phyloP scores from a whole-genome alignment of 2,329 filamentous ascomycete genomes.

The Cladosporium sp. region DNA sequence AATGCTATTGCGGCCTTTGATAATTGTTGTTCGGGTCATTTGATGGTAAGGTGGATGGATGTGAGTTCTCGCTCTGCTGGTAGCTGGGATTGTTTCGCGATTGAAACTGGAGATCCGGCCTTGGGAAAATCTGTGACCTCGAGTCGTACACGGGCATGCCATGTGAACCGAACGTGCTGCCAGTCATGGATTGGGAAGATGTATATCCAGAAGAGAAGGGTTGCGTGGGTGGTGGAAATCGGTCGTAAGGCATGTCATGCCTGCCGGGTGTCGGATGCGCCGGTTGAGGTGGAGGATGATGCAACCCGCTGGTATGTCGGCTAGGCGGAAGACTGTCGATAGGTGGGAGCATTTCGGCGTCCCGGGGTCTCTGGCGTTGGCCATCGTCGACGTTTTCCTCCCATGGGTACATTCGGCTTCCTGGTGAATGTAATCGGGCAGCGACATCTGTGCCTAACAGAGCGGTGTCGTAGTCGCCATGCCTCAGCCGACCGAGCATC shows the following conservation, averaged over 20 bases:
- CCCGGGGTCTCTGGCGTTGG: background rate
- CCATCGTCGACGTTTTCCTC: background rate
- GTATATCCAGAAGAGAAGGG: background rate
- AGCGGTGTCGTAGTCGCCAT: slow-evolving; percentile 6
- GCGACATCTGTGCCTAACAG: background rate
- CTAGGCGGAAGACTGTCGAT: background rate
- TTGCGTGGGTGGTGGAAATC: background rate
- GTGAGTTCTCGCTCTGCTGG: background rate
- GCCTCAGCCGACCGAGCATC: slow-evolving; percentile 11
- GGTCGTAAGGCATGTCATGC: background rate
- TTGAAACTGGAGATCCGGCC: slow-evolving; percentile 1
- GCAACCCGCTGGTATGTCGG: background rate
- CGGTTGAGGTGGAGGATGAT: background rate
- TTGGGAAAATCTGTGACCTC: background rate
- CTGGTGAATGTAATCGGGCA: background rate
- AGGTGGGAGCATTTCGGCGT: background rate
- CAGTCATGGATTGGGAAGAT: background rate
- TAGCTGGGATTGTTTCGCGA: background rate
- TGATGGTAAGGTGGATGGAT: background rate
- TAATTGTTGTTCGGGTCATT: background rate
- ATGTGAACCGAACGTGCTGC: background rate
- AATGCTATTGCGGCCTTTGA: background rate
- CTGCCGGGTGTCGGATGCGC: background rate
- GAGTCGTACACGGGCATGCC: background rate
- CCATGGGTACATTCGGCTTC: slow-evolving; percentile 1